Conservation (phyloP, 176 grass and related monocot species). For the Musa itinerans region DNA sequence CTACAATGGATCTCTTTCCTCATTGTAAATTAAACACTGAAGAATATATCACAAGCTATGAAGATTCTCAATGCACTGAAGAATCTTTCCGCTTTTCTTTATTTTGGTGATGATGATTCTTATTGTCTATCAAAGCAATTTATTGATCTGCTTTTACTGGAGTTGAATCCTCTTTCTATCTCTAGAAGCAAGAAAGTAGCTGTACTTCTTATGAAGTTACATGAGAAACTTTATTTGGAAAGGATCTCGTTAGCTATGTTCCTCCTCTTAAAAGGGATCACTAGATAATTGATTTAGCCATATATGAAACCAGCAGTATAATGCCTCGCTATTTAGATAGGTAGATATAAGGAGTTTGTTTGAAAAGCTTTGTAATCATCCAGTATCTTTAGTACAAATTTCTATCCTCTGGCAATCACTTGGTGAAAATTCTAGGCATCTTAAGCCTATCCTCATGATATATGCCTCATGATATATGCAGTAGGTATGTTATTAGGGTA, state of each 20-base stretch:
- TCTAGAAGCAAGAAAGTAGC: slow-evolving; percentile 60
- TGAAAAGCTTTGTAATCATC: slow-evolving; percentile 44
- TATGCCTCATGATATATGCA: too few relatives aligned
- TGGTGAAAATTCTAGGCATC: slow-evolving; percentile 26
- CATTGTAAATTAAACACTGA: slow-evolving; percentile 53
- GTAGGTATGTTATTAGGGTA: too few relatives aligned
- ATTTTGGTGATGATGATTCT: not conserved
- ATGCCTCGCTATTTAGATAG: slow-evolving; percentile 52
- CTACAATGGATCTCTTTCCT: slow-evolving; percentile 38
- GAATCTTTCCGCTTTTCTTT: slow-evolving; percentile 16
- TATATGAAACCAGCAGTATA: slow-evolving; percentile 55
- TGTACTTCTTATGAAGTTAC: slow-evolving; percentile 42
- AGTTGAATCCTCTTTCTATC: slow-evolving; percentile 58
- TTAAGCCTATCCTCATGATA: slow-evolving; percentile 12
- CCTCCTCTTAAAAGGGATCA: slow-evolving; percentile 65
- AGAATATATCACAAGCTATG: slow-evolving; percentile 33
- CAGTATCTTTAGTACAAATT: slow-evolving; percentile 50
- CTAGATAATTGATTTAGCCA: slow-evolving; percentile 72
- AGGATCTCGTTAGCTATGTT: slow-evolving; percentile 48
- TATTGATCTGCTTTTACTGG: slow-evolving; percentile 52
- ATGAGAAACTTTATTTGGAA: slow-evolving; percentile 55
- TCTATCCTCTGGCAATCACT: slow-evolving; percentile 17
- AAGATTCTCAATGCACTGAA: slow-evolving; percentile 42
- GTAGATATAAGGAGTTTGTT: slow-evolving; percentile 55
- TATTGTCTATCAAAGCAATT: slow-evolving; percentile 32